A percentile compares a stretch with the other conserved stretches of the same genome.
Conservation (phyloP, 257 asterid genomes). For the Craterostigma plantagineum region DNA sequence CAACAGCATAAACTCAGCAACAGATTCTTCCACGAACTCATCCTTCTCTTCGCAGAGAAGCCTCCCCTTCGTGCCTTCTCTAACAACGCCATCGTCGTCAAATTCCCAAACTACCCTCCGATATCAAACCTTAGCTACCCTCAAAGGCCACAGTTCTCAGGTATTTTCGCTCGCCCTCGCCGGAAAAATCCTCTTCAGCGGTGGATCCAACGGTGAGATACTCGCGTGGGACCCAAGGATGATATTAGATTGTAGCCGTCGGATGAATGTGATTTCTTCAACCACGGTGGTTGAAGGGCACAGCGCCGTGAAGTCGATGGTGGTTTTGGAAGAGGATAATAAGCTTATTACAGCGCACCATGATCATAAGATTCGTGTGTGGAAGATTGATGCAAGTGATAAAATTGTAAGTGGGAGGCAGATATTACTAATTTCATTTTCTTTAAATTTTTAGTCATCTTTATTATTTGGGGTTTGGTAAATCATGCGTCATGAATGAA, state of each 20-base stretch:
- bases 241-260: no score
- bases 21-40: no score
- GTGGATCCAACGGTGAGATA: constrained; percentile 46
- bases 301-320: constrained; percentile 40
- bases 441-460: no score
- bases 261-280: background rate
- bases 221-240: constrained; percentile 20
- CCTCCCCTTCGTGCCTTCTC: no score
- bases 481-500: no score
- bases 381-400: constrained; percentile 23
- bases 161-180: constrained; percentile 36
- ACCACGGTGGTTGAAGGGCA: constrained; percentile 9
- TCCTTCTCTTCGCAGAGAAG: no score
- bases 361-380: constrained; percentile 58
- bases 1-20: no score
- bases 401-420: no score
- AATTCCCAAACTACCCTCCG: constrained; percentile 6
- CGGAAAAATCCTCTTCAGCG: constrained; percentile 43
- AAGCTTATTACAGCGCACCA: constrained; percentile 56
- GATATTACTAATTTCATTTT: no score
- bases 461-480: no score
- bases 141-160: constrained; percentile 43
- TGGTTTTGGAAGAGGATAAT: constrained; percentile 12
- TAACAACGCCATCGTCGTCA: no score
- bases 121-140: constrained; percentile 30